Conservation (phyloP, 2,329 filamentous ascomycete genomes). For the Xenosphaeropsis pyriputrescens region DNA sequence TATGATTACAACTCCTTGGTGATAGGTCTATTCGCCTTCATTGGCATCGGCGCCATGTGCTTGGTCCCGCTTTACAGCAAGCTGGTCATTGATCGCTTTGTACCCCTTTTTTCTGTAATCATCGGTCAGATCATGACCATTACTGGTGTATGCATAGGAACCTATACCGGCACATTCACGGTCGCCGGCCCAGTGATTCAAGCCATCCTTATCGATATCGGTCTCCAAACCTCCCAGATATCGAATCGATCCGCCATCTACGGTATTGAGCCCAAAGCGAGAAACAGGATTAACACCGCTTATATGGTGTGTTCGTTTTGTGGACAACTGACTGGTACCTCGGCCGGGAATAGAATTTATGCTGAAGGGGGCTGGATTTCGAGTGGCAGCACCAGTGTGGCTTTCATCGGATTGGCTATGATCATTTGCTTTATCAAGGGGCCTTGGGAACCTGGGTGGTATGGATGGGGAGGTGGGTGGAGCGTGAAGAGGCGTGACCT, state of each 20-base stretch:
- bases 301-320: conserved; percentile 68
- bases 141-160: conserved; percentile 49
- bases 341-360: conserved; percentile 40
- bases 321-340: conserved; percentile 59
- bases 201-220: conserved; percentile 56
- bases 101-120: conserved; percentile 53
- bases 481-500: conserved; percentile 21
- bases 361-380: conserved; percentile 38
- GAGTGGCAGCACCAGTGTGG: conserved; percentile 40
- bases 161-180: conserved; percentile 48
- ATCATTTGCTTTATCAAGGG: conserved; percentile 30
- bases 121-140: conserved; percentile 44
- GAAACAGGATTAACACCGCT: conserved; percentile 67
- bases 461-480: conserved; percentile 45
- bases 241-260: conserved; percentile 61
- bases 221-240: conserved; percentile 59
- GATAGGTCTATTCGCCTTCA: conserved; percentile 68
- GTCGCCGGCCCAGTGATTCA: conserved; percentile 62
- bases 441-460: conserved; percentile 40
- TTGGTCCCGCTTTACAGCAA: conserved; percentile 56
- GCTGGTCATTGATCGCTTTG: conserved; percentile 53
- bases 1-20: conserved; percentile 52
- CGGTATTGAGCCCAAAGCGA: conserved; percentile 50
- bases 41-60: conserved; percentile 56
- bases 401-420: conserved; percentile 32